Base-by-base conservation (phyloP, 805 yeast genomes). In the Myxozyma neotropica region DNA sequence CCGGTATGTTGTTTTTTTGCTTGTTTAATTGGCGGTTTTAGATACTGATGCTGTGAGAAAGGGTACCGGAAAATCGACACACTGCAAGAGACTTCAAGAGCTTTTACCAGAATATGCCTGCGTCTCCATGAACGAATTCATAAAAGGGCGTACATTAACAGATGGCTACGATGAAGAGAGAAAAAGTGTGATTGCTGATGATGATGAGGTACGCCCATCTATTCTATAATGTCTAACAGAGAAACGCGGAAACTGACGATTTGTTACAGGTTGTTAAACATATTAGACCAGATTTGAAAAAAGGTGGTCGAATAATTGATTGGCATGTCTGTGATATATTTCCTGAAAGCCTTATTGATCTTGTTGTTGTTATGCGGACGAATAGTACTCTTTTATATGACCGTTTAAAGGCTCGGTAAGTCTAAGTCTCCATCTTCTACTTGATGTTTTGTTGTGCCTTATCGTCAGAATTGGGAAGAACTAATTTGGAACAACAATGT, bases 271-370 rank as follows among this genome's bases (percentile, higher is more conserved):
- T 93, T 13, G 74, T 91, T 58, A 98, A 94, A 72, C 82, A 83
- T 24, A 74, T 94, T 51, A 97, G 92, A 72, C 85, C 86, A 5
- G 81, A 86, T 40, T 77, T 92, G 50, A 87, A 86, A 54, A 77
- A 83, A 64, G 99, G 99, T n/a, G 96, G 95, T 1, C 79, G 81
- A n/a, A 77, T 94, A 7, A 80, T 94, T 12, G 99, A 94, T 73
- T 94, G 99, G 99, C 99, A 94, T 72, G 94, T 93, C 46, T 90
- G 96, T 74, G 99, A 94, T 70, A 83, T 89, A 21, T 93, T 94
- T 71, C 98, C 98, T 0, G 98, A 91, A 71, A 78, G 95, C 67
- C 81, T 90, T 72, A 88, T 94, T 53, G 99, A 94, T 73, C 78
- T 94, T 63, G 98, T 94, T 4, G 87, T 91, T 40, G 99, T 94